Evolutionary conservation across 129 eudicot genomes (phyloP), one percentile per base, ranked within the genome.

Genomic region (Flaveria robusta): DNA sequence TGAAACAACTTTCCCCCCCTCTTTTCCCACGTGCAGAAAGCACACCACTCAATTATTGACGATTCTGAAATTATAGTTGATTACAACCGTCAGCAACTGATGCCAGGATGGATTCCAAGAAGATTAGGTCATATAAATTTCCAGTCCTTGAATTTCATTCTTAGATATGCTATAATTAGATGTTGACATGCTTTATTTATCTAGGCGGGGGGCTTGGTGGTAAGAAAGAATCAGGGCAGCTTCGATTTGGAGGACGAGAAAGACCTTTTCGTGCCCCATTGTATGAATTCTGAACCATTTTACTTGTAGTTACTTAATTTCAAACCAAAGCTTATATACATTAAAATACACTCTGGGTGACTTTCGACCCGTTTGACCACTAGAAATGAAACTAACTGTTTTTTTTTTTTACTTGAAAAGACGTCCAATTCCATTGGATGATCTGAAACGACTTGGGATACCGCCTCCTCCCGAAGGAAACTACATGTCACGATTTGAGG

Each of bases 61-160:
- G 97, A 91, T 84, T 89, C 96, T 49, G 96, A 91, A 77, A 85
- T 95, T 56, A 87, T 87, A 68, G 97, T 95, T 70, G 99, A 95
- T 85, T 95, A 91, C 77, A 89, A 87, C 74, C 85, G 92, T 50
- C 97, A 95, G 73, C 97, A 89, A 58, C 72, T 95, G 46, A 95
- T 91, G 99, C 85, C 96, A n/a, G 99, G 99, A 42, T 95, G 99
- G 99, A 95, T 95, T 74, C 97, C 99, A 49, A 95, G 99, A 91
- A 86, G 99, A 81, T 88, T 95, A 86, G 99, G 98, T 93, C 73
- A 79, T 86, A 68, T 34, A 31, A 63, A 37, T 66, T 73, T 78
- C 19, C 15, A 31, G 70, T 69, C 9, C 1, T 34, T 60, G 9
- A 34, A 60, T 66, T 6, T 12, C 59, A 43, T 42, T 37, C n/a